Evolutionary conservation across 495 filamentous ascomycete species (phyloP).

Genomic region (Aspergillus taichungensis): DNA sequence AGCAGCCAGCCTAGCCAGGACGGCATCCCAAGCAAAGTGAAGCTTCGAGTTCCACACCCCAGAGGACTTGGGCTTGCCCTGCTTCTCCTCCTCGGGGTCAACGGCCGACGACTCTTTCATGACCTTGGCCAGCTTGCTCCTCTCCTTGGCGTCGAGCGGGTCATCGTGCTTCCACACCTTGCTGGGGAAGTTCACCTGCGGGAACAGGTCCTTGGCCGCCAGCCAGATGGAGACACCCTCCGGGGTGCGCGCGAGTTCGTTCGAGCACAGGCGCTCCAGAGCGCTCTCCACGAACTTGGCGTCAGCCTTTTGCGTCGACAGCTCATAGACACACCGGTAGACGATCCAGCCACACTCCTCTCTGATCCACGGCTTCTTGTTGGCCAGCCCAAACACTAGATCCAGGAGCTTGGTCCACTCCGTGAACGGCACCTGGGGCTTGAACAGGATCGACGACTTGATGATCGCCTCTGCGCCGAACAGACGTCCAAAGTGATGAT

Average conservation of each 20-base stretch:
- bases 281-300: slow-evolving; percentile 46
- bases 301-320: slow-evolving; percentile 28
- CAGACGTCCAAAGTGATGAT: slow-evolving; percentile 74
- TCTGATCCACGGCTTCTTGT: slow-evolving; percentile 74
- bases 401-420: slow-evolving; percentile 53
- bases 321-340: slow-evolving; percentile 37
- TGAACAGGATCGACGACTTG: slow-evolving; percentile 62
- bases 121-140: slow-evolving; percentile 56
- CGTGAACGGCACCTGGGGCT: slow-evolving; percentile 32
- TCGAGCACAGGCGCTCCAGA: slow-evolving; percentile 50
- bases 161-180: slow-evolving; percentile 64
- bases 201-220: slow-evolving; percentile 51
- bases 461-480: slow-evolving; percentile 84
- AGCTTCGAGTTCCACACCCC: slow-evolving; percentile 73
- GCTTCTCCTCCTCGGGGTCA: slow-evolving; percentile 35
- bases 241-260: slow-evolving; percentile 61
- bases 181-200: slow-evolving; percentile 51
- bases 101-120: slow-evolving; percentile 65
- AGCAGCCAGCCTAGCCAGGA: slow-evolving; percentile 44
- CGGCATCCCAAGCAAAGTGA: slow-evolving; percentile 80
- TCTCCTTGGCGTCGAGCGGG: slow-evolving; percentile 59
- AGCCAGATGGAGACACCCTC: slow-evolving; percentile 91
- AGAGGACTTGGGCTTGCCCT: slow-evolving; percentile 44
- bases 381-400: slow-evolving; percentile 46
- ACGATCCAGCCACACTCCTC: slow-evolving; percentile 76